Conservation (phyloP, 257 asterid species). For the Plantago major region DNA sequence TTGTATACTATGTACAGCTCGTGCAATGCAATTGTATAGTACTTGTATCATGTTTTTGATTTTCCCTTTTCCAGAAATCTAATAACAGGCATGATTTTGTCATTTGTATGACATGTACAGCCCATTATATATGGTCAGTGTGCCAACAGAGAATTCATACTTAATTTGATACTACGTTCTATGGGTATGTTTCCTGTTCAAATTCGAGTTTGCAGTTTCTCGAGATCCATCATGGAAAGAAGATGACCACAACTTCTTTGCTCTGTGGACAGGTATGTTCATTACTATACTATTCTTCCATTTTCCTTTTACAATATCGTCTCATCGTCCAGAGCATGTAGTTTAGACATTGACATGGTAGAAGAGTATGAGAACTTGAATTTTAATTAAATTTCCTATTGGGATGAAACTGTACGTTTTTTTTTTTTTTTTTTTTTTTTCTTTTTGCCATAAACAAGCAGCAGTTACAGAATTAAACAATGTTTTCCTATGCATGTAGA, state of each 20-base stretch:
- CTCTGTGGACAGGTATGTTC: no score
- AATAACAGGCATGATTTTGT: no score
- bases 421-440: no score
- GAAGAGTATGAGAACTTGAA: constrained; percentile 7
- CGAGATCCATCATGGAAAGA: not conserved
- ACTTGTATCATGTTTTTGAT: not conserved
- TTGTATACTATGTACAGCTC: constrained; percentile 18
- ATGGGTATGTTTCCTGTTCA: not conserved
- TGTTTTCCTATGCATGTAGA: constrained; percentile 17
- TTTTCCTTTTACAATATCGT: no score
- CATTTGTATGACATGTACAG: no score
- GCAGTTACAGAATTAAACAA: not conserved
- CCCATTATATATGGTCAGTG: no score
- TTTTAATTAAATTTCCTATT: not conserved
- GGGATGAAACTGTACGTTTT: no score
- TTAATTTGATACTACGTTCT: no score
- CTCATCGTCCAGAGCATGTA: no score
- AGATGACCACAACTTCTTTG: not conserved
- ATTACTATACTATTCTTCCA: no score
- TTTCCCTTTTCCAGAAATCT: not conserved
- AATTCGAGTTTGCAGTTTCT: not conserved
- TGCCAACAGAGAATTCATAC: no score
- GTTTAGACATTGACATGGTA: not conserved
- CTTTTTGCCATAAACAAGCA: constrained; percentile 6
- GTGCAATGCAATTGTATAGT: constrained; percentile 11